These are phyloP conservation scores for Talaromyces trachyspermus DNA, from an alignment of 495 filamentous ascomycete genomes.

Conservation along the genomic window DNA sequence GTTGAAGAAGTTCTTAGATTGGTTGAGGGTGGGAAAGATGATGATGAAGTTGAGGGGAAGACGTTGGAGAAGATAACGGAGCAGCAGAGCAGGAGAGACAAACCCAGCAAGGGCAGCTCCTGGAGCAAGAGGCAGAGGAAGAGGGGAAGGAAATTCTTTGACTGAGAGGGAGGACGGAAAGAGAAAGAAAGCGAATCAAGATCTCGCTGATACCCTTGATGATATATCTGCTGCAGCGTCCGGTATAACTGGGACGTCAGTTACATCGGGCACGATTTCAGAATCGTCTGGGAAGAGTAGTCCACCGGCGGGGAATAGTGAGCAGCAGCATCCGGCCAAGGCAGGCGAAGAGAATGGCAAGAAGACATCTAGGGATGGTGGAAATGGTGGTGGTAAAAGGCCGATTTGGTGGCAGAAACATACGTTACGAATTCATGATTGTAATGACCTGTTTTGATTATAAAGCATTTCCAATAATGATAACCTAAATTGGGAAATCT, in stretches of 20 bases:
- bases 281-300: conserved; percentile 6
- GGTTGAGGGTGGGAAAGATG: conserved; percentile 40
- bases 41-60: conserved; percentile 14
- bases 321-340: not conserved
- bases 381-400: conserved; percentile 19
- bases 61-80: conserved; percentile 4
- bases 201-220: conserved; percentile 3
- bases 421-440: not conserved
- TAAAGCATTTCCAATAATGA: not conserved
- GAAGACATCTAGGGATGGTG: conserved; percentile 51
- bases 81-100: too few relatives aligned
- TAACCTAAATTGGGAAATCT: not conserved
- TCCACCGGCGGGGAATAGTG: not conserved
- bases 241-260: conserved; percentile 6
- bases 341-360: not conserved
- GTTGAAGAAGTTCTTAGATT: conserved; percentile 78
- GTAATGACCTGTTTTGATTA: conserved; percentile 2
- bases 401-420: not conserved
- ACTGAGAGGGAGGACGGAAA: conserved; percentile 6
- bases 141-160: conserved; percentile 4
- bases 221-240: conserved; percentile 5
- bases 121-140: not conserved
- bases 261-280: not conserved
- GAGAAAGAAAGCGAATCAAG: conserved; percentile 4
- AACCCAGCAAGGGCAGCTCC: not conserved